Percentiles rank a stretch among this genome's conserved stretches.
Evolutionary conservation across 306 rosid species (phyloP).

Genomic region (Luffa aegyptiaca): DNA sequence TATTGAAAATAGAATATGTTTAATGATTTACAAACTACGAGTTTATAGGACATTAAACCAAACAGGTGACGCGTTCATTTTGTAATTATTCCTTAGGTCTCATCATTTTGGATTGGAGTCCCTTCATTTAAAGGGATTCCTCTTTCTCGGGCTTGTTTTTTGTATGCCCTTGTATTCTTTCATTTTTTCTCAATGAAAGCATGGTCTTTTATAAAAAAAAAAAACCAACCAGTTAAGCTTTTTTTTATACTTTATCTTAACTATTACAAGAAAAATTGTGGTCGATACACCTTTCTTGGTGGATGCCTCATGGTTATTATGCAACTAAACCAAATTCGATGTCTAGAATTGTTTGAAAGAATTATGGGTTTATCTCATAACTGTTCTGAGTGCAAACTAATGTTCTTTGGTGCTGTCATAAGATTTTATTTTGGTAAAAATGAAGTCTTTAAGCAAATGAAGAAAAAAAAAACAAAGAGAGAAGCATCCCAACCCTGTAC

Average conservation of each 20-base stretch:
- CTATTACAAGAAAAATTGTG: neutral
- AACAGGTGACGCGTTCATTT: too few species aligned
- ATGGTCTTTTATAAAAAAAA: too few species aligned
- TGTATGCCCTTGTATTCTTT: too few species aligned
- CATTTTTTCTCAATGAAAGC: too few species aligned
- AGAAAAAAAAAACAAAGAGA: neutral
- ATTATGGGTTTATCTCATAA: neutral
- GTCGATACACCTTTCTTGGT: neutral
- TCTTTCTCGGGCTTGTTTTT: too few species aligned
- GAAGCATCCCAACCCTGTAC: neutral
- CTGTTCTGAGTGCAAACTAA: neutral
- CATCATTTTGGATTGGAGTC: too few species aligned
- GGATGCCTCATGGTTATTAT: neutral
- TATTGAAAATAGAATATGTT: too few species aligned
- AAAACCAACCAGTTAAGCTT: neutral
- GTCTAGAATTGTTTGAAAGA: neutral
- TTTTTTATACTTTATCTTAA: neutral
- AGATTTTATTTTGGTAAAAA: neutral
- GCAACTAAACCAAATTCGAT: neutral
- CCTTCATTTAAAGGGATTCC: too few species aligned
- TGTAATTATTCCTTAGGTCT: too few species aligned
- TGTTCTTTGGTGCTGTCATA: too few species aligned
- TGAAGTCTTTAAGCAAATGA: neutral
- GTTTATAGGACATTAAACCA: too few species aligned
- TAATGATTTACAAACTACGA: too few species aligned